Evolutionary conservation across 495 filamentous ascomycete species (phyloP).

Genomic region (Opeltia flavorubescens): DNA sequence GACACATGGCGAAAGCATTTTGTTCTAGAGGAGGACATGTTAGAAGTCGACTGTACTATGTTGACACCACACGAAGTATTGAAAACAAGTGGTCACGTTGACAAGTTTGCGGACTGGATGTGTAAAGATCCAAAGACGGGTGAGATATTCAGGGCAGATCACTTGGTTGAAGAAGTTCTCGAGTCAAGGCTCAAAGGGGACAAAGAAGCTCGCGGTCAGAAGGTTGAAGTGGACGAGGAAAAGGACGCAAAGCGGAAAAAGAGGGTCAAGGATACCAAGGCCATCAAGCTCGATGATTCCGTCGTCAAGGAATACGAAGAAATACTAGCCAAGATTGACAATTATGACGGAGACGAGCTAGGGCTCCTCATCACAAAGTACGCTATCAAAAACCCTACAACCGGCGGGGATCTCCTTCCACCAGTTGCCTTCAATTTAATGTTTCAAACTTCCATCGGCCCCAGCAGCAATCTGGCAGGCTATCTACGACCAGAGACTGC

Average conservation of each 20-base stretch:
- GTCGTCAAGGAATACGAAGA: constrained; percentile 54
- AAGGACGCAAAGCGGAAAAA: constrained; percentile 54
- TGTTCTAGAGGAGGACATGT: constrained; percentile 78
- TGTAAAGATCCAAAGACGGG: constrained; percentile 97
- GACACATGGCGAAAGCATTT: constrained; percentile 91
- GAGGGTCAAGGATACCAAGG: constrained; percentile 41
- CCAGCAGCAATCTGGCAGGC: constrained; percentile 46
- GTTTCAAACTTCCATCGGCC: constrained; percentile 60
- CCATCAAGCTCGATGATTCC: constrained; percentile 48
- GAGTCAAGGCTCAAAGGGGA: constrained; percentile 70
- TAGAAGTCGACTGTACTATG: constrained; percentile 77
- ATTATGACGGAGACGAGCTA: constrained; percentile 51
- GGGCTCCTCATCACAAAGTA: constrained; percentile 49
- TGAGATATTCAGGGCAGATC: constrained; percentile 90
- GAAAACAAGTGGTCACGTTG: constrained; percentile 93
- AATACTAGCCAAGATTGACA: constrained; percentile 57
- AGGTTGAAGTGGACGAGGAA: constrained; percentile 49
- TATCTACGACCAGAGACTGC: constrained; percentile 56
- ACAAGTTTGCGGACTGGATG: constrained; percentile 98
- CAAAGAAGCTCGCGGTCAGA: constrained; percentile 61
- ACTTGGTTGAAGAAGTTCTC: constrained; percentile 86
- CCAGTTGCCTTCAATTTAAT: constrained; percentile 62
- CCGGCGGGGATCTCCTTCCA: constrained; percentile 43
- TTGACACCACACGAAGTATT: constrained; percentile 80
- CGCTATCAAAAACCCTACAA: constrained; percentile 50